These are phyloP conservation scores for Ceriops tagal DNA, from an alignment of 345 rosid genomes.

Conservation along the genomic window DNA sequence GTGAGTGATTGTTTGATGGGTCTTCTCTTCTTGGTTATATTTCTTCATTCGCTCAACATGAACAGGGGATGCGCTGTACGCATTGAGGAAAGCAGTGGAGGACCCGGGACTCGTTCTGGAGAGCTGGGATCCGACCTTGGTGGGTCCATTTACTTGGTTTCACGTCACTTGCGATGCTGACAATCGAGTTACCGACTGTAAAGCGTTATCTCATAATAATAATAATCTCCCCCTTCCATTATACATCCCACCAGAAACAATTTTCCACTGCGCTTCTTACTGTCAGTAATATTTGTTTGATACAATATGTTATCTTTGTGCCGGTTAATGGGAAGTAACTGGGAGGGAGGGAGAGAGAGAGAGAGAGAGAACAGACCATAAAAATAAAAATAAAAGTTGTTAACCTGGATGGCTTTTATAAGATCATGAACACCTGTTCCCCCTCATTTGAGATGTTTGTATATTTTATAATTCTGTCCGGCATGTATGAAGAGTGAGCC, in stretches of 20 bases:
- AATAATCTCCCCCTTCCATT: neutral
- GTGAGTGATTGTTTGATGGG: neutral
- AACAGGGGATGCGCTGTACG: conserved; percentile 65
- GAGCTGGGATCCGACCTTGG: conserved; percentile 79
- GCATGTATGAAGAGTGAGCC: too few species aligned
- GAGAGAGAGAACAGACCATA: too few species aligned
- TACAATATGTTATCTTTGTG: too few species aligned
- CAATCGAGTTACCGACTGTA: conserved; percentile 66
- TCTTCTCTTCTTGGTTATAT: neutral
- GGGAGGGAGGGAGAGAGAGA: too few species aligned
- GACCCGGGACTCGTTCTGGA: conserved; percentile 62
- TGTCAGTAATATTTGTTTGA: too few species aligned
- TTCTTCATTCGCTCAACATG: conserved; percentile 1
- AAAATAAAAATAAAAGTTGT: too few species aligned
- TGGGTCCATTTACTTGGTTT: conserved; percentile 81
- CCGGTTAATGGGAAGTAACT: too few species aligned
- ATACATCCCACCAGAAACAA: neutral
- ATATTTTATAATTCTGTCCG: too few species aligned
- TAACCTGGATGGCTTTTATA: too few species aligned
- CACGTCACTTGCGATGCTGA: conserved; percentile 64
- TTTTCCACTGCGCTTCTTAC: neutral
- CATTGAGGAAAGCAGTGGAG: conserved; percentile 57
- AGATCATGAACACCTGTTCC: too few species aligned
- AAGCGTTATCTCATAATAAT: conserved; percentile 4
- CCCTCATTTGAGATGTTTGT: too few species aligned